Percentiles rank a stretch among this genome's conserved stretches.
These are phyloP conservation scores for Lasiodiplodia gonubiensis DNA, from an alignment of 2,329 filamentous ascomycete species.

Conservation along the genomic window DNA sequence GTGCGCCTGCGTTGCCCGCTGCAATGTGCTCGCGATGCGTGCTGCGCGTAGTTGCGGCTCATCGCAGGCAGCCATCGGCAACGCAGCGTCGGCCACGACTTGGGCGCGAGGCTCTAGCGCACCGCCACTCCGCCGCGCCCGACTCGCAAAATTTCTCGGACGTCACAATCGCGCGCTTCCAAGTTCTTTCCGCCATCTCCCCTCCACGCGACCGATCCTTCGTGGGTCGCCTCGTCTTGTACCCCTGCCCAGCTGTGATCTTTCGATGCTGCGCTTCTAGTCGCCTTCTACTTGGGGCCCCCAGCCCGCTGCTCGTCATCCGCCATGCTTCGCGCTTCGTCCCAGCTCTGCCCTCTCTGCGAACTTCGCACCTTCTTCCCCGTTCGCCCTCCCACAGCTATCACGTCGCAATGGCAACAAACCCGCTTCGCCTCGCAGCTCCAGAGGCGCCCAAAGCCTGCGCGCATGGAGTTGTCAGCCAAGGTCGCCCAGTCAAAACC, in stretches of 20 bases:
- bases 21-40: neutral
- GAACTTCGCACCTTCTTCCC: slow-evolving; percentile 42
- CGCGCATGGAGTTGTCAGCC: slow-evolving; percentile 59
- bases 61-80: neutral
- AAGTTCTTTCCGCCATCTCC: neutral
- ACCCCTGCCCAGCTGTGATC: neutral
- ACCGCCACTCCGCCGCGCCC: neutral
- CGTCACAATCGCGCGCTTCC: slow-evolving; percentile 14
- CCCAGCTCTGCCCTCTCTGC: slow-evolving; percentile 50
- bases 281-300: neutral
- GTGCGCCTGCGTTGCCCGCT: neutral
- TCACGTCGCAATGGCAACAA: slow-evolving; percentile 42
- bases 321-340: slow-evolving; percentile 25
- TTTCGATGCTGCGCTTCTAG: neutral
- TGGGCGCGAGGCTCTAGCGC: neutral
- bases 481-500: slow-evolving; percentile 18
- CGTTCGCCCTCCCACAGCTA: slow-evolving; percentile 30
- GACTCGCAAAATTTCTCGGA: slow-evolving; percentile 22
- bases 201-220: slow-evolving; percentile 12
- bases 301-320: neutral
- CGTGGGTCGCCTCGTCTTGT: neutral
- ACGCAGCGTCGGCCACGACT: neutral
- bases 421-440: slow-evolving; percentile 49
- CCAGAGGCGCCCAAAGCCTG: slow-evolving; percentile 50
- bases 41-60: neutral